Percentiles rank a stretch among this genome's conserved stretches.
Conservation (phyloP, 1,284 basidiomycete species). For the Ceratobasidium sp. region DNA sequence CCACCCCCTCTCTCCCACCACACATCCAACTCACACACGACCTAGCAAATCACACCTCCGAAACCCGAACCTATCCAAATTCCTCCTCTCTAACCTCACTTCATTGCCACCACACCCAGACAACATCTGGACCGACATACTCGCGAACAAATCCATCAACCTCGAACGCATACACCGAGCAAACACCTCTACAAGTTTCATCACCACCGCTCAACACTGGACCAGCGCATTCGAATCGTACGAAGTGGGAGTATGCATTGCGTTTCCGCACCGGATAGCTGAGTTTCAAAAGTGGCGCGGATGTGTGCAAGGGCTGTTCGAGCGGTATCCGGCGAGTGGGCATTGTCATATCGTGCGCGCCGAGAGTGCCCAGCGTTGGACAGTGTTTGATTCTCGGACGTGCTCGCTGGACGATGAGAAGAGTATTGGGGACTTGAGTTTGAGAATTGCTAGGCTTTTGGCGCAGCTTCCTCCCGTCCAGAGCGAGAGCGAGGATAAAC, state of each 20-base stretch:
- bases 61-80: not conserved
- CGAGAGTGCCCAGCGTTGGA: not conserved
- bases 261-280: not conserved
- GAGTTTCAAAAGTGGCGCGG: not conserved
- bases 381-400: not conserved
- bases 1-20: not conserved
- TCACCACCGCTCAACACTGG: not conserved
- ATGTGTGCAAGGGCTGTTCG: not conserved
- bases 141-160: not conserved
- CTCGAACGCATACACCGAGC: constrained; percentile 3
- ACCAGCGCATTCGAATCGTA: not conserved
- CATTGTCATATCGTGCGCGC: not conserved
- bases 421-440: not conserved
- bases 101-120: not conserved
- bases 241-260: not conserved
- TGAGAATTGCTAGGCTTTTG: not conserved
- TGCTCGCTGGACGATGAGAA: not conserved
- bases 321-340: not conserved
- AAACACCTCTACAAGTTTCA: not conserved
- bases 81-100: not conserved
- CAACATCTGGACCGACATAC: constrained; percentile 6
- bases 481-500: not conserved
- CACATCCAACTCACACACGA: not conserved
- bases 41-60: not conserved
- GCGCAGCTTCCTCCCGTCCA: not conserved